Percentiles rank a stretch among this genome's conserved stretches.
Evolutionary conservation across 139 green algal genomes (phyloP).

Genomic region (Micractinium sp.): DNA sequence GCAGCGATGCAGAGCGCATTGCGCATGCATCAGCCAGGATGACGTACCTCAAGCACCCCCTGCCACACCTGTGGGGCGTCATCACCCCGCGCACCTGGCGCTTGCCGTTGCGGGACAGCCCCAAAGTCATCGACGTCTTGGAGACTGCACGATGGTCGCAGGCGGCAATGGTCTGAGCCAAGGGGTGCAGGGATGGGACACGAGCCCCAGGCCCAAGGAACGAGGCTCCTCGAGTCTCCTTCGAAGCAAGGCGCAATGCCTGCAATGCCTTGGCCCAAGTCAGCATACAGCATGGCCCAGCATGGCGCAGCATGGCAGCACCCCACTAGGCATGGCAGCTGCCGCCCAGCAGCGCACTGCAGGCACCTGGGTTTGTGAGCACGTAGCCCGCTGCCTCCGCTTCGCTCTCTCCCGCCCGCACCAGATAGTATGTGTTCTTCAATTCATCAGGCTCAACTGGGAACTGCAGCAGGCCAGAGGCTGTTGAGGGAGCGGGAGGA

Average conservation of each 20-base stretch:
- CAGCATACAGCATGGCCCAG: too few relatives aligned
- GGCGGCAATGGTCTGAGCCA: neutral
- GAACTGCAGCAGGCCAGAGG: constrained; percentile 66
- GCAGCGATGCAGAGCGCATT: too few relatives aligned
- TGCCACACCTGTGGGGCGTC: too few relatives aligned
- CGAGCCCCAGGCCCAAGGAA: too few relatives aligned
- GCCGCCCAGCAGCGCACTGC: neutral
- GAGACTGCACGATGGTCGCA: constrained; percentile 34
- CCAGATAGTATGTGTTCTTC: constrained; percentile 74
- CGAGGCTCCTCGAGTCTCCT: too few relatives aligned
- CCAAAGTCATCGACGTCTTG: constrained; percentile 68
- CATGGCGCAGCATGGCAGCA: too few relatives aligned
- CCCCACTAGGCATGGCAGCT: neutral
- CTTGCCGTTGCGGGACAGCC: constrained; percentile 63
- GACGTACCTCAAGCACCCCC: too few relatives aligned
- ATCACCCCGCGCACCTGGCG: constrained; percentile 54
- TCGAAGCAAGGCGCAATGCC: neutral
- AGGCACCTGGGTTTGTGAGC: constrained; percentile 67
- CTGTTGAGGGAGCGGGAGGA: constrained; percentile 3
- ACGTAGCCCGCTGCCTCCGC: constrained; percentile 57
- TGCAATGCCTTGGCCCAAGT: too few relatives aligned
- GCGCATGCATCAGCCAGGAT: too few relatives aligned
- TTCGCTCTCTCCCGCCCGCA: constrained; percentile 73
- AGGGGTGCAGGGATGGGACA: too few relatives aligned
- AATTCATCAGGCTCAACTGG: constrained; percentile 63